A percentile compares a stretch with the other conserved stretches of the same genome.
These are phyloP conservation scores for Russula vinacea DNA, from an alignment of 768 basidiomycete species.

Conservation along the genomic window DNA sequence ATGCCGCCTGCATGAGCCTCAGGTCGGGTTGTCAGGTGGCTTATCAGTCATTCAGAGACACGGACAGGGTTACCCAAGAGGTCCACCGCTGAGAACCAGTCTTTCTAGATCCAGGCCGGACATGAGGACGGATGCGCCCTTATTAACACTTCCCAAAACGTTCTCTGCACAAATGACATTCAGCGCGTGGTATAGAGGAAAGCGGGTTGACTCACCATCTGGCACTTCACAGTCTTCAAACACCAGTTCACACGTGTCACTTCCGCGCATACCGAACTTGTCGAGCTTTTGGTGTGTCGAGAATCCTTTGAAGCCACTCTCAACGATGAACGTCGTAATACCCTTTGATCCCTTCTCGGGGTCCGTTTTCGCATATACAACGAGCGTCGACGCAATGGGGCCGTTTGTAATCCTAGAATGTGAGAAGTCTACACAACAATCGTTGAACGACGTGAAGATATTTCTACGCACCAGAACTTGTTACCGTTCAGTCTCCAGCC, in stretches of 20 bases:
- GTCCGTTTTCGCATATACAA: constrained; percentile 89
- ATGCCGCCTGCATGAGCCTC: constrained; percentile 90
- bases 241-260: constrained; percentile 89
- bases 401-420: constrained; percentile 87
- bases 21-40: neutral
- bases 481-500: constrained; percentile 83
- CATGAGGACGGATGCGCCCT: constrained; percentile 88
- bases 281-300: constrained; percentile 89
- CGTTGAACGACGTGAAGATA: neutral
- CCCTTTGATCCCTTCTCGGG: constrained; percentile 79
- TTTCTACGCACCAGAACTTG: constrained; percentile 77
- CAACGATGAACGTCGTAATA: constrained; percentile 89
- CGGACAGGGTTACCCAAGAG: constrained; percentile 63
- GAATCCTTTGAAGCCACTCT: constrained; percentile 78
- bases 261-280: constrained; percentile 96
- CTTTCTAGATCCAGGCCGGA: constrained; percentile 91
- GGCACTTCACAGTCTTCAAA: constrained; percentile 91
- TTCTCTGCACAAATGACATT: constrained; percentile 52
- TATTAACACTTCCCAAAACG: constrained; percentile 74
- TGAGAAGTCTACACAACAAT: too few species aligned
- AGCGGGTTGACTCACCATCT: constrained; percentile 51
- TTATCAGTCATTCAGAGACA: neutral
- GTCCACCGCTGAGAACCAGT: constrained; percentile 87
- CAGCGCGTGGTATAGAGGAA: constrained; percentile 13
- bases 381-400: constrained; percentile 82